Evolutionary conservation across 495 filamentous ascomycete species (phyloP).

Genomic region (Aspergillus hancockii): DNA sequence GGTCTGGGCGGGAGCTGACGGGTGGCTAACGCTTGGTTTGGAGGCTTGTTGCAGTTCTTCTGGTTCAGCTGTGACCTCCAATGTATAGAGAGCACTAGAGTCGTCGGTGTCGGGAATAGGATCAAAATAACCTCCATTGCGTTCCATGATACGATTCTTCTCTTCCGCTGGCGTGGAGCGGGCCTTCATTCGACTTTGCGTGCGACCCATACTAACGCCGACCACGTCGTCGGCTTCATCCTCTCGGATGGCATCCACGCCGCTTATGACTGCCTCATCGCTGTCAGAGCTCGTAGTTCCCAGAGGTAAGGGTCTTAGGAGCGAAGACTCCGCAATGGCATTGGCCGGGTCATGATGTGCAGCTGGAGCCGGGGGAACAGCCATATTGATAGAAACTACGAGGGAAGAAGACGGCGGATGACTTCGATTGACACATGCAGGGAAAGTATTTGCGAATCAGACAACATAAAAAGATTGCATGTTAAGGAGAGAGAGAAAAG

Average conservation of each 20-base stretch:
- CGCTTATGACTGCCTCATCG: slow-evolving; percentile 27
- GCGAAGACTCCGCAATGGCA: slow-evolving; percentile 6
- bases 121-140: slow-evolving; percentile 56
- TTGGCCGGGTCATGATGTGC: slow-evolving; percentile 10
- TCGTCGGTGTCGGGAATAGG: slow-evolving; percentile 27
- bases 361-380: slow-evolving; percentile 3
- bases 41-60: slow-evolving; percentile 22
- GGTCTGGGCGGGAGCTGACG: slow-evolving; percentile 1
- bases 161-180: slow-evolving; percentile 73
- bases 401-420: not conserved
- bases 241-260: slow-evolving; percentile 29
- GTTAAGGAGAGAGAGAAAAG: not conserved
- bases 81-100: slow-evolving; percentile 34
- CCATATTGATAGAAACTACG: not conserved
- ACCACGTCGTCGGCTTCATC: slow-evolving; percentile 64
- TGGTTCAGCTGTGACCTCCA: slow-evolving; percentile 39
- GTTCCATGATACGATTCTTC: slow-evolving; percentile 68
- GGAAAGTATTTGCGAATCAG: not conserved
- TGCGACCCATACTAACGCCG: slow-evolving; percentile 72
- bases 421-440: slow-evolving; percentile 11
- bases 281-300: slow-evolving; percentile 39
- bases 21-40: not conserved
- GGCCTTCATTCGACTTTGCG: slow-evolving; percentile 70
- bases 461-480: not conserved
- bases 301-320: not conserved